These are phyloP conservation scores for Zygoascus ofunaensis DNA, from an alignment of 805 yeast genomes.

Conservation along the genomic window DNA sequence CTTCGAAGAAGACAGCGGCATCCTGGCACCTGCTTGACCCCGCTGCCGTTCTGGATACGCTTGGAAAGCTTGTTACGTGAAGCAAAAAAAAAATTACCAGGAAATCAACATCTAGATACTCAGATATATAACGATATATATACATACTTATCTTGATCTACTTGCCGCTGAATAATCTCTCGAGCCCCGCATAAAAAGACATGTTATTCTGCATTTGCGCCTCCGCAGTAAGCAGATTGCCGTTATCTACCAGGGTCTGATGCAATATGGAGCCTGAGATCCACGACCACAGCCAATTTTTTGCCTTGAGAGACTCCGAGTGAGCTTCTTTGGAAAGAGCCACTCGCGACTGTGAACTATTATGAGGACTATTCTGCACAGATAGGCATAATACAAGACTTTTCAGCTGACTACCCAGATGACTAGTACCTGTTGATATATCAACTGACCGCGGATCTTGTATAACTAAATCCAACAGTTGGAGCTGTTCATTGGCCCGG, in stretches of 20 bases:
- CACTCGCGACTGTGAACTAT: background rate
- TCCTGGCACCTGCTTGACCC: conserved; percentile 81
- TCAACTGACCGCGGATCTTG: background rate
- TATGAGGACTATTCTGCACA: background rate
- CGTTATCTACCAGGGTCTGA: background rate
- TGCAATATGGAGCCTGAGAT: conserved; percentile 1
- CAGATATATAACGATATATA: background rate
- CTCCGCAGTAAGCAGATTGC: background rate
- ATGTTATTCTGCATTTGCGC: background rate
- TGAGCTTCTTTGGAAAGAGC: conserved; percentile 2
- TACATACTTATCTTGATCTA: too few relatives aligned
- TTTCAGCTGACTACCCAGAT: background rate
- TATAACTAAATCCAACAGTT: background rate
- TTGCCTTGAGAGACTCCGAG: background rate
- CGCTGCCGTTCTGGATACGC: conserved; percentile 69
- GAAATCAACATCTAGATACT: too few relatives aligned
- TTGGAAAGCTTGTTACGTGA: conserved; percentile 42
- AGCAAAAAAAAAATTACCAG: too few relatives aligned
- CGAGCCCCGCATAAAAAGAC: background rate
- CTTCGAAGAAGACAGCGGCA: conserved; percentile 76
- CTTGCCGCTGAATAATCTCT: background rate
- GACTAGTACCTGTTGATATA: background rate
- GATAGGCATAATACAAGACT: background rate
- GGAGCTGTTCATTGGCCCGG: background rate
- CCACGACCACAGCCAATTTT: conserved; percentile 5